Evolutionary conservation across 129 eudicot genomes (phyloP).

Genomic region (Smallanthus sonchifolius): DNA sequence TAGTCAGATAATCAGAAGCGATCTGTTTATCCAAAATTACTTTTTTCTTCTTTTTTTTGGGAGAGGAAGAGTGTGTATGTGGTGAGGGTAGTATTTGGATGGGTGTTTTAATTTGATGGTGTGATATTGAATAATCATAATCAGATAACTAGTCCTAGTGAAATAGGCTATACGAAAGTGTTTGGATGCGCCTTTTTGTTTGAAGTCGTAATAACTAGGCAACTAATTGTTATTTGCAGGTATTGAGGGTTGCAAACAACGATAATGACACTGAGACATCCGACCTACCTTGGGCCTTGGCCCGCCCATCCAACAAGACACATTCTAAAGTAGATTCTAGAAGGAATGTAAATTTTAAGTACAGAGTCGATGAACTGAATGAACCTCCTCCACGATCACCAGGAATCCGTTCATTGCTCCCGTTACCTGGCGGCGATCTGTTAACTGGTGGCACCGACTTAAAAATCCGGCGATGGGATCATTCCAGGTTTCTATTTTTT

Average conservation of each 20-base stretch:
- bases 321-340: conserved; percentile 63
- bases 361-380: conserved; percentile 78
- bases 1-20: too few relatives aligned
- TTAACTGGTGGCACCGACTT: conserved; percentile 97
- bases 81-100: too few relatives aligned
- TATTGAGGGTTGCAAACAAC: conserved; percentile 59
- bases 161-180: neutral
- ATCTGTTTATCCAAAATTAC: too few relatives aligned
- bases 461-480: conserved; percentile 97
- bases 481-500: conserved; percentile 55
- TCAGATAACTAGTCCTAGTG: neutral
- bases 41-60: too few relatives aligned
- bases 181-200: neutral
- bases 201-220: neutral
- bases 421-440: conserved; percentile 95
- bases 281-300: conserved; percentile 81
- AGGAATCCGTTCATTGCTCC: conserved; percentile 88
- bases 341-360: conserved; percentile 58
- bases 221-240: conserved; percentile 32
- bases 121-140: neutral
- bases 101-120: too few relatives aligned
- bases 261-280: conserved; percentile 61
- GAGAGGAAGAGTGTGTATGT: too few relatives aligned
- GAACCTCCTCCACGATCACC: conserved; percentile 80
- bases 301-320: conserved; percentile 61